These are phyloP conservation scores for Populus ilicifolia DNA, from an alignment of 345 rosid species.

Conservation along the genomic window DNA sequence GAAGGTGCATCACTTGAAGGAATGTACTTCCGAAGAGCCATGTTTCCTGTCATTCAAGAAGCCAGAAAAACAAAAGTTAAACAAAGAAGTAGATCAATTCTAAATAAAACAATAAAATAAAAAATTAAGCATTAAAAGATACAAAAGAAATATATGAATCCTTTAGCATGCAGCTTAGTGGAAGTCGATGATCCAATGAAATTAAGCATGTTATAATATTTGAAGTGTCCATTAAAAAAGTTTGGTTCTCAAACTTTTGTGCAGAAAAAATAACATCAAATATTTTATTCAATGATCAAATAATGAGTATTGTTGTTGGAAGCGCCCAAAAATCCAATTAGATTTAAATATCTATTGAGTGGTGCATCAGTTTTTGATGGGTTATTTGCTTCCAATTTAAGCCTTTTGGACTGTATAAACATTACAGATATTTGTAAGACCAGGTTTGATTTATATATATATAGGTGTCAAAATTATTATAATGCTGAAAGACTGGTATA, in stretches of 20 bases:
- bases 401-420: background rate
- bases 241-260: background rate
- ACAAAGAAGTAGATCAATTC: background rate
- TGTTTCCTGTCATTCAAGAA: conserved; percentile 29
- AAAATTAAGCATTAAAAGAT: background rate
- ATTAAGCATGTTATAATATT: background rate
- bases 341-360: background rate
- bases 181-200: conserved; percentile 4
- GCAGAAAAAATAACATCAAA: background rate
- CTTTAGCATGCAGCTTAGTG: background rate
- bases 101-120: too few species aligned
- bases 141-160: background rate
- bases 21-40: conserved; percentile 72
- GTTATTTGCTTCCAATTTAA: background rate
- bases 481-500: background rate
- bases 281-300: background rate
- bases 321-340: background rate
- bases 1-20: conserved; percentile 50
- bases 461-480: background rate
- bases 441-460: background rate
- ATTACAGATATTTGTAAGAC: background rate
- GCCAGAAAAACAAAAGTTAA: background rate
- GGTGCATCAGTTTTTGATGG: background rate
- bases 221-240: background rate
- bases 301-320: background rate